These are phyloP conservation scores for Coemansia sp. DNA, from an alignment of 192 early-diverging fungal genomes.

Conservation along the genomic window DNA sequence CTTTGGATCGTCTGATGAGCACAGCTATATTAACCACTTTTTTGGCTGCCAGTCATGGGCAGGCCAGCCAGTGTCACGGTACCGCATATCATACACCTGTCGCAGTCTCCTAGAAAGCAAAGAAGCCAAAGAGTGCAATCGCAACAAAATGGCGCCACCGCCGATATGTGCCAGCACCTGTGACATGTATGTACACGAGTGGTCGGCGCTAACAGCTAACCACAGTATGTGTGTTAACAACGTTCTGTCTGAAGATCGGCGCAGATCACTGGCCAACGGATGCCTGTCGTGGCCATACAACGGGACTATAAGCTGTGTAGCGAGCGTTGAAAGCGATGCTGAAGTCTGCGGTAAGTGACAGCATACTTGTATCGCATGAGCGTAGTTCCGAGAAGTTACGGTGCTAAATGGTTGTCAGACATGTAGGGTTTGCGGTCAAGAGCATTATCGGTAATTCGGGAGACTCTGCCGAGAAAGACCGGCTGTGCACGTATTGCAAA, in stretches of 20 bases:
- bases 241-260: constrained; percentile 19
- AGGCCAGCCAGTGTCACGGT: constrained; percentile 24
- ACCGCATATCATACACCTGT: constrained; percentile 42
- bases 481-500: constrained; percentile 19
- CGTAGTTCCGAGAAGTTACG: too few species aligned
- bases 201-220: constrained; percentile 23
- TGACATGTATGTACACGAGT: constrained; percentile 19
- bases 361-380: too few species aligned
- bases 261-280: constrained; percentile 16
- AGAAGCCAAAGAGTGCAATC: constrained; percentile 28
- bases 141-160: constrained; percentile 5
- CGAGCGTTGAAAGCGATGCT: constrained; percentile 23
- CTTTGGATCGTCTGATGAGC: constrained; percentile 32
- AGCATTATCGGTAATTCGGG: too few species aligned
- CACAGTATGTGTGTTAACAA: constrained; percentile 22
- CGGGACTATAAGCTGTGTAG: constrained; percentile 18
- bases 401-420: background rate
- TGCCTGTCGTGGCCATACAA: constrained; percentile 34
- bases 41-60: constrained; percentile 42
- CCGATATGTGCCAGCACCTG: constrained; percentile 25
- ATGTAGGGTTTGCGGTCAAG: constrained; percentile 9
- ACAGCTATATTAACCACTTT: constrained; percentile 25
- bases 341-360: constrained; percentile 32
- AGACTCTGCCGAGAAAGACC: background rate
- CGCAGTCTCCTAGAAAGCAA: constrained; percentile 37